Percentiles rank a stretch among this genome's conserved stretches.
Conservation (phyloP, 2,329 filamentous ascomycete species). For the Aspergillus melleus region DNA sequence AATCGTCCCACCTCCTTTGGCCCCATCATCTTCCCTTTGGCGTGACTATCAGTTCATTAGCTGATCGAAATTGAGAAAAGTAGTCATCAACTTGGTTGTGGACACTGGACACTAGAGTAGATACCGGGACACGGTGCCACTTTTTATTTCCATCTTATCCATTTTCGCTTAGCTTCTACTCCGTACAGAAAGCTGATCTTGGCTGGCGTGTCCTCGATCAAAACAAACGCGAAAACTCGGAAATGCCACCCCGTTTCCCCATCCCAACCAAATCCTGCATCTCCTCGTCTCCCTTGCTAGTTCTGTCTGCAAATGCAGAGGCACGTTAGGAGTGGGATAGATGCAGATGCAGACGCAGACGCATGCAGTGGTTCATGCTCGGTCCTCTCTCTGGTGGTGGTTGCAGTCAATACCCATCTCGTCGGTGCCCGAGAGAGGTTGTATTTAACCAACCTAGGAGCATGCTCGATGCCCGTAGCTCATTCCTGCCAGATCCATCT, state of each 20-base stretch:
- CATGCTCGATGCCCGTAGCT: too few species aligned
- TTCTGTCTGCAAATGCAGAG: background rate
- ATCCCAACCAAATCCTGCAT: background rate
- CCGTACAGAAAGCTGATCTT: background rate
- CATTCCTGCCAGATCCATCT: too few species aligned
- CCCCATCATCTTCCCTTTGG: background rate
- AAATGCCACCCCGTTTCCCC: background rate
- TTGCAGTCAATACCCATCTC: background rate
- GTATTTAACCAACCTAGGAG: too few species aligned
- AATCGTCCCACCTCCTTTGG: background rate
- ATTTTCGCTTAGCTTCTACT: background rate
- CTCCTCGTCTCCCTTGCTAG: background rate
- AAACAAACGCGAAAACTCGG: background rate
- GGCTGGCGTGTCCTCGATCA: background rate
- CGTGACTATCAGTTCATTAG: background rate
- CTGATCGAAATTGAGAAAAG: background rate
- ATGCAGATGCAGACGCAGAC: background rate
- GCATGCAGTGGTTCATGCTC: slow-evolving; percentile 1
- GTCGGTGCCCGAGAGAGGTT: too few species aligned
- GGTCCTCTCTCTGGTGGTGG: background rate
- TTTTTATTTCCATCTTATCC: background rate
- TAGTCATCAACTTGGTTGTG: background rate
- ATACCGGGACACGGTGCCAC: background rate
- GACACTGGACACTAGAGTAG: background rate
- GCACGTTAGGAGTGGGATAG: background rate